phyloP scores from a whole-genome alignment of 78 protist genomes.

The Cavenderia fasciculata region DNA sequence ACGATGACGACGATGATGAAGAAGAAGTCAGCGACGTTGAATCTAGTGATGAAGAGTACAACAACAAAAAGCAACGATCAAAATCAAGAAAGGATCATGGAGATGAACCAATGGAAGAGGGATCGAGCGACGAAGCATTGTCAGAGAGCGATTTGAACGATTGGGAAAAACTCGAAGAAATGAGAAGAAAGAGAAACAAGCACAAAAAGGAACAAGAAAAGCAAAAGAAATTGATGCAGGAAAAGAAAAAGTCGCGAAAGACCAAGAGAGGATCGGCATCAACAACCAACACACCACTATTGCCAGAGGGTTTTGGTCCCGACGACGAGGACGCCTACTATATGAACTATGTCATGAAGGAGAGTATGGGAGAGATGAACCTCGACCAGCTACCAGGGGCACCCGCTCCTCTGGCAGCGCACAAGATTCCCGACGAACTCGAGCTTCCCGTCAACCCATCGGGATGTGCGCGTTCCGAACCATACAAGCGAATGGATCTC shows the following conservation, averaged over 20 bases:
- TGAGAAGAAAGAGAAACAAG: neutral
- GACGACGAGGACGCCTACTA: constrained; percentile 69
- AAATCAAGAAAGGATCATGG: neutral
- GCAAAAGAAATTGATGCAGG: neutral
- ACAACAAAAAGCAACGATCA: neutral
- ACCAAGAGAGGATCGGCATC: neutral
- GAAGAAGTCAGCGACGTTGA: neutral
- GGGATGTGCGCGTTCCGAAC: neutral
- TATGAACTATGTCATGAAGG: constrained; percentile 8
- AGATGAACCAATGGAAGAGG: neutral
- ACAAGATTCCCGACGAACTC: neutral
- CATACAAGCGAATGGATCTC: neutral
- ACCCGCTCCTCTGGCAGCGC: neutral
- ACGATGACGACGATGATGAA: neutral
- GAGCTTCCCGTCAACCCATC: neutral
- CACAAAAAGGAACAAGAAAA: neutral
- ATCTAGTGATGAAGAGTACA: neutral
- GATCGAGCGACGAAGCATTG: neutral
- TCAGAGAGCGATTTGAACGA: neutral
- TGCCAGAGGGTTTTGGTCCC: neutral
- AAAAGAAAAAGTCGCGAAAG: neutral
- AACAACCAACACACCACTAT: neutral
- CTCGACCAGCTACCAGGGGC: neutral
- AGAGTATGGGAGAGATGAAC: neutral
- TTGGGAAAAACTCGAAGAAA: neutral